Evolutionary conservation across 2,329 filamentous ascomycete species (phyloP).

Genomic region (Beauveria caledonica): DNA sequence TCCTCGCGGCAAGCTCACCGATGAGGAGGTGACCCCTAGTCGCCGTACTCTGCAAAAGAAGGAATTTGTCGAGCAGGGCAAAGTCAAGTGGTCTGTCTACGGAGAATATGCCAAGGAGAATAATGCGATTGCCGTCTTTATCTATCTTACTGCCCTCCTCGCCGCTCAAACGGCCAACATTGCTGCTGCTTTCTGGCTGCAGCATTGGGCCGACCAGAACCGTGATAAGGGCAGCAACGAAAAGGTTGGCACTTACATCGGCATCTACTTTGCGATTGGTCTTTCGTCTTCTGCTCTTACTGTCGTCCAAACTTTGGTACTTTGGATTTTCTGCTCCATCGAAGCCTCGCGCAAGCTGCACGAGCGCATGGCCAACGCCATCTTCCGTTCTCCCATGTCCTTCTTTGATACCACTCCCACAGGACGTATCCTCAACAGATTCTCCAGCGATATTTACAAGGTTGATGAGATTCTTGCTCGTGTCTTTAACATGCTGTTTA

Average conservation of each 20-base stretch:
- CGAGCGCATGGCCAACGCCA: conserved; percentile 93
- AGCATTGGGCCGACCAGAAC: conserved; percentile 83
- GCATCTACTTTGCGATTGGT: conserved; percentile 92
- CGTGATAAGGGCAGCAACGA: conserved; percentile 58
- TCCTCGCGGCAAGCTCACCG: conserved; percentile 71
- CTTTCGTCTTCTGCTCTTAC: conserved; percentile 78
- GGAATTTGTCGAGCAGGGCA: conserved; percentile 87
- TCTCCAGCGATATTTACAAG: conserved; percentile 75
- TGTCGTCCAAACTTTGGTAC: conserved; percentile 82
- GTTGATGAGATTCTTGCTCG: conserved; percentile 91
- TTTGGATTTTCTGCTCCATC: conserved; percentile 99
- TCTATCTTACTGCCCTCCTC: conserved; percentile 72
- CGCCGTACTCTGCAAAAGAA: conserved; percentile 83
- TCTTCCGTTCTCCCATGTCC: conserved; percentile 96
- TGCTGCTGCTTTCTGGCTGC: conserved; percentile 84
- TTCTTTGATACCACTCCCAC: conserved; percentile 98
- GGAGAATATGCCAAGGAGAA: conserved; percentile 90
- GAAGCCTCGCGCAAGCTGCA: conserved; percentile 96
- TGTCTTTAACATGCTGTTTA: conserved; percentile 95
- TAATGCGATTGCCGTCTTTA: conserved; percentile 72
- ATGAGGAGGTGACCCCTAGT: conserved; percentile 68
- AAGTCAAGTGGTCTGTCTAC: conserved; percentile 94
- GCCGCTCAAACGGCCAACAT: conserved; percentile 77
- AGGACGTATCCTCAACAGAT: conserved; percentile 92
- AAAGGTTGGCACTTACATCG: conserved; percentile 80